A percentile compares a stretch with the other conserved stretches of the same genome.
phyloP scores from a whole-genome alignment of 495 filamentous ascomycete genomes.

The Lasiosphaeria miniovina region DNA sequence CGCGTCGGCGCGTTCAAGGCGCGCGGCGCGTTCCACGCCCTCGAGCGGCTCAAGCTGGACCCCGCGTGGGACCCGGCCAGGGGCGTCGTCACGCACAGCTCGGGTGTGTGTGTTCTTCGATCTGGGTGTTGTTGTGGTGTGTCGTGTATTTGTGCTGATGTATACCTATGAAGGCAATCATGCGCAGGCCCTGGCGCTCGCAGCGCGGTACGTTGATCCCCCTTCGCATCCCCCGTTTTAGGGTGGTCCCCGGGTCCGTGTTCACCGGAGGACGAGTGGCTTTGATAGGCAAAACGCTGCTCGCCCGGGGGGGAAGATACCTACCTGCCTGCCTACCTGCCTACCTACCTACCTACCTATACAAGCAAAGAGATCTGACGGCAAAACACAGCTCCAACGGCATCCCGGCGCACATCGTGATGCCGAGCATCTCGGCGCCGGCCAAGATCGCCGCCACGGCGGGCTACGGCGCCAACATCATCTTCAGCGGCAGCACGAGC shows the following conservation, averaged over 20 bases:
- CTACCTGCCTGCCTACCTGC: too few species aligned
- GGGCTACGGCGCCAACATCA: constrained; percentile 70
- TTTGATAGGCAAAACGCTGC: background rate
- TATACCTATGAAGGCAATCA: constrained; percentile 65
- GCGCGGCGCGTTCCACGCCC: constrained; percentile 84
- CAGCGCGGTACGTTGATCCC: constrained; percentile 48
- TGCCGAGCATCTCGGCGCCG: constrained; percentile 79
- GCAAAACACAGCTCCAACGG: constrained; percentile 32
- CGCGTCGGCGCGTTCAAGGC: constrained; percentile 92
- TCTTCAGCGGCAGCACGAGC: constrained; percentile 78
- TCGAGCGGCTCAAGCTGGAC: constrained; percentile 66
- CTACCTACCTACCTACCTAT: too few species aligned
- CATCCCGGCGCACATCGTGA: constrained; percentile 75
- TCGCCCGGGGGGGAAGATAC: too few species aligned
- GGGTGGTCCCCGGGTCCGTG: background rate
- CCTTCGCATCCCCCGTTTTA: background rate
- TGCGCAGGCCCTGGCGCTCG: constrained; percentile 89
- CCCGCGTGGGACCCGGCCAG: constrained; percentile 54
- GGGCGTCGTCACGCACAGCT: constrained; percentile 90
- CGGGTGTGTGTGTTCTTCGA: constrained; percentile 53
- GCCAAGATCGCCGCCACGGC: constrained; percentile 83
- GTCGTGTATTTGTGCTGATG: background rate
- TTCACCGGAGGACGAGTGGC: background rate
- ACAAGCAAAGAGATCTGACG: too few species aligned
- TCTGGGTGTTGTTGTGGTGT: background rate